phyloP scores from a whole-genome alignment of 1,284 basidiomycete species.

The Sparassis latifolia region DNA sequence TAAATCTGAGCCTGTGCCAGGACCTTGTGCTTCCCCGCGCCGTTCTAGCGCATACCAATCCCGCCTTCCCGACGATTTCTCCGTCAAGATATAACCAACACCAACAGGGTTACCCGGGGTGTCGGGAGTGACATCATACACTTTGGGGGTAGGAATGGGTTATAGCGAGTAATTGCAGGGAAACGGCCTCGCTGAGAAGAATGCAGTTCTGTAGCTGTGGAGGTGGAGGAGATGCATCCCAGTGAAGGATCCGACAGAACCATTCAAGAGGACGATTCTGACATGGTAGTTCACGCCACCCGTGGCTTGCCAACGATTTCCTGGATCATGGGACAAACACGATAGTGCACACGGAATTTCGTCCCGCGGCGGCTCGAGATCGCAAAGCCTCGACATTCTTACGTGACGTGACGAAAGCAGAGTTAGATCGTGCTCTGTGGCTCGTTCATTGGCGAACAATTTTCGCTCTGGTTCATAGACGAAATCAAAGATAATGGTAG shows the following conservation, averaged over 20 bases:
- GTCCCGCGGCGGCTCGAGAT: neutral
- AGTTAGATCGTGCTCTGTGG: neutral
- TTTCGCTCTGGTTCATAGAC: no score
- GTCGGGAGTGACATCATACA: slow-evolving; percentile 4
- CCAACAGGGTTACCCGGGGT: slow-evolving; percentile 7
- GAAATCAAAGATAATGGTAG: neutral
- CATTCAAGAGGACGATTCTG: slow-evolving; percentile 5
- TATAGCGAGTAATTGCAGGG: slow-evolving; percentile 6
- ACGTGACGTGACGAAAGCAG: slow-evolving; percentile 1
- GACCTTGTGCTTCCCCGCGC: slow-evolving; percentile 3
- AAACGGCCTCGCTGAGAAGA: slow-evolving; percentile 10
- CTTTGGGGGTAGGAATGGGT: slow-evolving; percentile 7
- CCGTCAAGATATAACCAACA: slow-evolving; percentile 11
- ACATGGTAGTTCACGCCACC: slow-evolving; percentile 12
- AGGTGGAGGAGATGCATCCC: slow-evolving; percentile 3
- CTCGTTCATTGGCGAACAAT: neutral
- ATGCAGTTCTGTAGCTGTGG: slow-evolving; percentile 1
- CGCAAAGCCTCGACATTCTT: neutral
- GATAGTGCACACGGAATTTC: neutral
- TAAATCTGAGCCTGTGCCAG: slow-evolving; percentile 12
- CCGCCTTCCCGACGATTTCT: slow-evolving; percentile 4
- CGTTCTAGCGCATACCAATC: neutral
- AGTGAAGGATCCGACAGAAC: slow-evolving; percentile 9
- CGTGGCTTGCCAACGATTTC: neutral
- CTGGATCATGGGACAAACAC: neutral